Evolutionary conservation across 768 basidiomycete genomes (phyloP).

Genomic region (Pluteus cervinus): DNA sequence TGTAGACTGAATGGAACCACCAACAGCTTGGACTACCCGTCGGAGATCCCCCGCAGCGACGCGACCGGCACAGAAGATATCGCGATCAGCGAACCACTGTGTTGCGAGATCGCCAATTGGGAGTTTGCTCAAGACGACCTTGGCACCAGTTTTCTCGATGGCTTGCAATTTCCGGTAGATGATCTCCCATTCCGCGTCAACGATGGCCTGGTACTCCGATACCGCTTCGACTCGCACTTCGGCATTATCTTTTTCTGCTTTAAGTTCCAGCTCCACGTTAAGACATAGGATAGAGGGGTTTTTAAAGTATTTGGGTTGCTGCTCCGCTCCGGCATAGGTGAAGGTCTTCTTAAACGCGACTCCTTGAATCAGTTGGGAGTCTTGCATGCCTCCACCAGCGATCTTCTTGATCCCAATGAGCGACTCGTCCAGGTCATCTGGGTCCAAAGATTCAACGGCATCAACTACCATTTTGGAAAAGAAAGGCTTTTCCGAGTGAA

Average conservation of each 20-base stretch:
- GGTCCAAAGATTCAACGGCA: conserved; percentile 89
- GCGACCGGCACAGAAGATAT: conserved; percentile 98
- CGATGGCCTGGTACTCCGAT: conserved; percentile 97
- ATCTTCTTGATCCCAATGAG: conserved; percentile 98
- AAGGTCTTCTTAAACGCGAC: conserved; percentile 99
- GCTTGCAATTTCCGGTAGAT: conserved; percentile 97
- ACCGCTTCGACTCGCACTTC: conserved; percentile 97
- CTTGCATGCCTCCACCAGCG: conserved; percentile 96
- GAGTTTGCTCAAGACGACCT: conserved; percentile 95
- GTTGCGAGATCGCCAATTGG: conserved; percentile 98
- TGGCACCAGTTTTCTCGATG: conserved; percentile 93
- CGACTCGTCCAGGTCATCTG: conserved; percentile 89
- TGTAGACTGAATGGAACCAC: conserved; percentile 92
- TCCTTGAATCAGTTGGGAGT: conserved; percentile 82
- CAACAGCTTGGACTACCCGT: conserved; percentile 92
- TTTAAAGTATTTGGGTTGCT: conserved; percentile 91
- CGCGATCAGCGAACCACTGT: conserved; percentile 98
- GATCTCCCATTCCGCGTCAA: conserved; percentile 99
- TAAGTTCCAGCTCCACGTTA: conserved; percentile 97
- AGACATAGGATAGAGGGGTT: conserved; percentile 88
- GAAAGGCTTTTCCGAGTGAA: conserved; percentile 98
- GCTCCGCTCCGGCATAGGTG: conserved; percentile 98
- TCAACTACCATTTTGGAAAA: conserved; percentile 99
- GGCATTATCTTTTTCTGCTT: conserved; percentile 99
- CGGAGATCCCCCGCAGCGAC: conserved; percentile 87